Evolutionary conservation across 176 grass and related monocot genomes (phyloP), one percentile per base, ranked within the genome.

Genomic region (Carex scoparia): DNA sequence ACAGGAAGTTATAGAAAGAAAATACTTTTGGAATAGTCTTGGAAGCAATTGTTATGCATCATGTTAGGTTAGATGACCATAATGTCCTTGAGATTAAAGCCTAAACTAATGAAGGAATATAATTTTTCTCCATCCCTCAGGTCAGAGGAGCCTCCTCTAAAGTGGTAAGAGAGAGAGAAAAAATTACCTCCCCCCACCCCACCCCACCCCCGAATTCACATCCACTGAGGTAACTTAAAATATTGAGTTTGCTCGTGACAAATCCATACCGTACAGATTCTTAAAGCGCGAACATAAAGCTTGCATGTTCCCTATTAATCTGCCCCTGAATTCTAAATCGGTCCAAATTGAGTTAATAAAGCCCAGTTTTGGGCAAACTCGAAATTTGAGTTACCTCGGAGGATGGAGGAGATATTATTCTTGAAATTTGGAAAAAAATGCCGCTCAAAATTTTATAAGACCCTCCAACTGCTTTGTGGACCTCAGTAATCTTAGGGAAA

Each of bases 391-490:
- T 51, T 51, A 51, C 48, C 48, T 51, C 48, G 10, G 48, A 51
- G 78, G 53, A 57, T 38, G 55, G 12, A 7, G 37, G 19, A 46
- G 0, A 61, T 46, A 27, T 51, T 46, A 49, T 30, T 82, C 33
- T 49, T 58, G 37, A n/a, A 48, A 63, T 27, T 82, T 46, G 7
- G 79, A 51, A 82, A 51, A 23, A 42, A 49, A 65, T 30, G 61
- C 37, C 79, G 18, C 11, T 82, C 15, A 82, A 40, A 64, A 82
- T 38, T 23, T 64, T 63, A n/a, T 44, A 82, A 32, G 60, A 82
- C 11, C 79, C 79, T 65, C 79, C 79, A 82, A 82, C 61, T 38
- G 60, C 79, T 44, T 82, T 63, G 35, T 65, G 60, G 12, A 65
- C 60, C 61, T 82, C 35, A 10, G 56, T 28, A 81, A 61, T 81